Evolutionary conservation across 2,329 filamentous ascomycete genomes (phyloP).

Genomic region (Emergomyces pasteurianus): DNA sequence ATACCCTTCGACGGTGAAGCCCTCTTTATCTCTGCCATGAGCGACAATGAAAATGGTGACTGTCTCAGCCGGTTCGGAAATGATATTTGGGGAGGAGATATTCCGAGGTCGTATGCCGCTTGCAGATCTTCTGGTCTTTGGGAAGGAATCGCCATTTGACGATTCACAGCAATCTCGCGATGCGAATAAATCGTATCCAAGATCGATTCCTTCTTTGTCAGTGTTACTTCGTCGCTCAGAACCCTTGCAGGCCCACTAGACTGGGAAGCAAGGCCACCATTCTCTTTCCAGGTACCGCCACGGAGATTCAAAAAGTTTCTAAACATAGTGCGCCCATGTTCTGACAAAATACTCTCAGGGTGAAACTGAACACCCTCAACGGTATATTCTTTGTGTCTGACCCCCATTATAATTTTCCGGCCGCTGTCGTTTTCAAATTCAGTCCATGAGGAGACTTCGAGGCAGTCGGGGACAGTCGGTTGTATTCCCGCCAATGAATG

Average conservation of each 20-base stretch:
- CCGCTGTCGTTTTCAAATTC: slow-evolving; percentile 55
- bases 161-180: slow-evolving; percentile 60
- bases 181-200: slow-evolving; percentile 82
- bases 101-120: slow-evolving; percentile 70
- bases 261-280: slow-evolving; percentile 36
- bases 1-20: slow-evolving; percentile 93
- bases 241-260: slow-evolving; percentile 13
- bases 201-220: slow-evolving; percentile 64
- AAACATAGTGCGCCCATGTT: slow-evolving; percentile 77
- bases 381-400: slow-evolving; percentile 79
- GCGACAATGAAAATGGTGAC: slow-evolving; percentile 74
- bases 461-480: slow-evolving; percentile 67
- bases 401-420: slow-evolving; percentile 88
- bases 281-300: slow-evolving; percentile 84
- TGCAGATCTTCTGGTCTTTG: slow-evolving; percentile 73
- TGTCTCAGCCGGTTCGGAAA: slow-evolving; percentile 69
- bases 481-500: slow-evolving; percentile 92
- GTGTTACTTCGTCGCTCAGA: slow-evolving; percentile 14
- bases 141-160: slow-evolving; percentile 76
- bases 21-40: slow-evolving; percentile 96
- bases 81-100: slow-evolving; percentile 71
- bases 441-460: slow-evolving; percentile 89
- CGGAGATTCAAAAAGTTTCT: slow-evolving; percentile 82
- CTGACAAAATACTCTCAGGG: slow-evolving; percentile 91
- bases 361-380: slow-evolving; percentile 98